Evolutionary conservation across 352 stramenopile species (phyloP), one percentile per base, ranked within the genome.

Genomic region (Globisporangium orthogonon): DNA sequence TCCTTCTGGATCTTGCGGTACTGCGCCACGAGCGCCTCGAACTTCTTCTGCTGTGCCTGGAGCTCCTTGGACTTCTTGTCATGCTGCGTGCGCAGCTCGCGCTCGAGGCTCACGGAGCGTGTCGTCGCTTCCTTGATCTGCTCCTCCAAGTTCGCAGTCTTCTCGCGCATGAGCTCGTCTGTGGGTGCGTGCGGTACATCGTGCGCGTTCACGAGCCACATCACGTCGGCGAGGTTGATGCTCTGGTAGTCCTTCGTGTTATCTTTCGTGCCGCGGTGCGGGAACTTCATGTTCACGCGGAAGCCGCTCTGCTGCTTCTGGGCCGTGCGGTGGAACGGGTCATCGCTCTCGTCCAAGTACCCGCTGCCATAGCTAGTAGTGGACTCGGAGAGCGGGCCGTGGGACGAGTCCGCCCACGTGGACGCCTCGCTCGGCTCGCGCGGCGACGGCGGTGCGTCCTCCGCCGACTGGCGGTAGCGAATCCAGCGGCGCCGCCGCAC

Each of bases 201-300:
- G 35, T 86, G 73, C 7, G 74, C 85, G 49, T 89, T 95, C 33
- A 95, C 79, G 58, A 95, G 73, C 85, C 85, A 95, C 67, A 81
- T 83, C 7, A 95, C 76, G 40, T 91, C 76, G 29, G 73, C 83
- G 31, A 95, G 60, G 60, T 80, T 84, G 44, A 95, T 86, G 56
- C 83, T 95, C 61, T 91, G 81, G 63, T 95, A 95, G 60, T 95
- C 85, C 50, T 93, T 95, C 48, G 85, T 95, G 63, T 86, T 91
- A 58, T 95, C 85, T 58, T 95, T 95, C 30, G 76, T 83, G 54
- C 80, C 76, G 11, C 83, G 81, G 54, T 90, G 75, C 9, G 82
- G 61, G 58, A 95, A 95, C 52, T 91, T 92, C 58, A 94, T 82
- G 56, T 90, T 90, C 17, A 92, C 80, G 39, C 83, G 81, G 51